Conservation (phyloP, 1,284 basidiomycete genomes). For the Cryptococcus sp. region DNA sequence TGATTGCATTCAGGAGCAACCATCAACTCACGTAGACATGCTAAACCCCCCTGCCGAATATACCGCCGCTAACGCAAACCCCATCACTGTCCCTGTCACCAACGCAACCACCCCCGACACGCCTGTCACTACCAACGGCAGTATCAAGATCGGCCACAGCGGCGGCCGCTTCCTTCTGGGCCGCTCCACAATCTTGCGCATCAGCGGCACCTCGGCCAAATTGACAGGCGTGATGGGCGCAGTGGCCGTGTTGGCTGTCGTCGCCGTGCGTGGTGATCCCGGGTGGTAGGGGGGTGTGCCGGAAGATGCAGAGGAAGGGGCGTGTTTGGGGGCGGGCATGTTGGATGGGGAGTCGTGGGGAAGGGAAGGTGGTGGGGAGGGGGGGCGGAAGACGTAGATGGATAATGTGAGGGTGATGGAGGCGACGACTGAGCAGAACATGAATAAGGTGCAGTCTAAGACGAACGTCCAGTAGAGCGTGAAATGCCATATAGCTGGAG, state of each 20-base stretch:
- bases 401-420: constrained; percentile 66
- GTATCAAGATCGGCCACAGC: constrained; percentile 35
- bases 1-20: neutral
- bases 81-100: constrained; percentile 66
- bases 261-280: neutral
- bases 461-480: constrained; percentile 80
- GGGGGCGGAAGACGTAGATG: constrained; percentile 53
- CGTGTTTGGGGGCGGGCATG: neutral
- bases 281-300: neutral
- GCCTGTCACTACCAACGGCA: constrained; percentile 33
- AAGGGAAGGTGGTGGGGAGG: neutral
- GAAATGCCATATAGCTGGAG: constrained; percentile 70
- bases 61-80: constrained; percentile 65
- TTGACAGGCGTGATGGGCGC: neutral
- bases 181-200: neutral
- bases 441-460: constrained; percentile 67
- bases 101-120: constrained; percentile 63
- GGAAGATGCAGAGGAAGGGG: neutral
- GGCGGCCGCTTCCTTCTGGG: constrained; percentile 30
- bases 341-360: neutral
- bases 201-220: too few relatives aligned
- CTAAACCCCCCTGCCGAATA: constrained; percentile 66
- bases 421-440: constrained; percentile 65
- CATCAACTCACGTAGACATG: constrained; percentile 70
- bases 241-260: neutral